phyloP scores from a whole-genome alignment of 345 rosid species.

The Pistacia atlantica region DNA sequence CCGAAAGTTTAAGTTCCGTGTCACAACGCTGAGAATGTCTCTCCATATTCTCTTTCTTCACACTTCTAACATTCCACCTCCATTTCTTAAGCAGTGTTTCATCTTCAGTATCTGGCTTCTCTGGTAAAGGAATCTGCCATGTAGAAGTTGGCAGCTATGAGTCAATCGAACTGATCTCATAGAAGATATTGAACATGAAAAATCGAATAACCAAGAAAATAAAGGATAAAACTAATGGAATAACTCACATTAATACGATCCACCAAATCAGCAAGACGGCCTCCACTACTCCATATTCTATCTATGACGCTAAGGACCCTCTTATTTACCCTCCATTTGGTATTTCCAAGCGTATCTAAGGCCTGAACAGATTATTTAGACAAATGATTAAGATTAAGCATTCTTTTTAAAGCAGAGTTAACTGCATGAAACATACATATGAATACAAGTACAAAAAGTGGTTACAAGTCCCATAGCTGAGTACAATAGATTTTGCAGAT shows the following conservation, averaged over 20 bases:
- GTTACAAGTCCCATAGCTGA: constrained; percentile 3
- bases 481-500: not conserved
- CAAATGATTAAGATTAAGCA: constrained; percentile 9
- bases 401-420: not conserved
- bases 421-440: too few species aligned
- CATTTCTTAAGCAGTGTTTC: constrained; percentile 63
- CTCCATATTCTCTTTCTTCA: constrained; percentile 72
- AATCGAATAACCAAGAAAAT: not conserved
- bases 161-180: not conserved
- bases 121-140: constrained; percentile 75
- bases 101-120: constrained; percentile 77
- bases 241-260: constrained; percentile 75
- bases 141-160: constrained; percentile 19
- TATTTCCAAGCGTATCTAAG: constrained; percentile 75
- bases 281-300: constrained; percentile 82
- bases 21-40: constrained; percentile 84
- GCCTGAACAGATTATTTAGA: constrained; percentile 47
- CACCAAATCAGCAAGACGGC: constrained; percentile 65
- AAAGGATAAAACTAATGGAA: constrained; percentile 9
- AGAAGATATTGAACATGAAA: not conserved
- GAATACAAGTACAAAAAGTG: constrained; percentile 6
- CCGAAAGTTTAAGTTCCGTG: constrained; percentile 79
- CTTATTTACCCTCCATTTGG: constrained; percentile 82
- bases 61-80: constrained; percentile 66
- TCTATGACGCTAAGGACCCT: constrained; percentile 65